Conservation (phyloP, 1,139 yeast species). For the Suhomyces coccinellae region DNA sequence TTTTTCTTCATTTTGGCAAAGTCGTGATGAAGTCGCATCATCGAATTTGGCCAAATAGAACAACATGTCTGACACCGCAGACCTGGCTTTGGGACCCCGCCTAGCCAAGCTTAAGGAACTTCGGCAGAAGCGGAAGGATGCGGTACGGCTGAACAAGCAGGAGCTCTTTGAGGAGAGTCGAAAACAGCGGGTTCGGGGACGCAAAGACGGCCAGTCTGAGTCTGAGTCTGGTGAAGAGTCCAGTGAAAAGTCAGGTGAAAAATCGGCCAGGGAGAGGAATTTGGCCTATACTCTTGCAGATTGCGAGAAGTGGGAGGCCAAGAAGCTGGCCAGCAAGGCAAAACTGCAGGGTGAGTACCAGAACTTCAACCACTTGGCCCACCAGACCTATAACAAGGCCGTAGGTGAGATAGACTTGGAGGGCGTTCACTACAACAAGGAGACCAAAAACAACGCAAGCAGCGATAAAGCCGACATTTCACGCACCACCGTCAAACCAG, state of each 20-base stretch:
- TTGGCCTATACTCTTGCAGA: conserved; percentile 70
- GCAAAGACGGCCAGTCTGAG: conserved; percentile 8
- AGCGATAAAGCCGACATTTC: background rate
- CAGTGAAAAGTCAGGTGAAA: conserved; percentile 17
- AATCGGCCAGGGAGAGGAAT: conserved; percentile 43
- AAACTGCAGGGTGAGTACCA: conserved; percentile 25
- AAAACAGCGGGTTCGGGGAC: conserved; percentile 12
- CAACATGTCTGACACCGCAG: background rate
- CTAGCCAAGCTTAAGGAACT: conserved; percentile 17
- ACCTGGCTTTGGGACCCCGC: conserved; percentile 5
- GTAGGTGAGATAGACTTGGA: conserved; percentile 42
- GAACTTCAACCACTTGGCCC: conserved; percentile 55
- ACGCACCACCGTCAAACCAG: background rate
- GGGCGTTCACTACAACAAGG: conserved; percentile 42
- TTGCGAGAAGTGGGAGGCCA: conserved; percentile 63
- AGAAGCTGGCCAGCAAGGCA: conserved; percentile 20
- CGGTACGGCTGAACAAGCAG: conserved; percentile 22
- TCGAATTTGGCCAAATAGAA: background rate
- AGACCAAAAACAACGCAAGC: conserved; percentile 13
- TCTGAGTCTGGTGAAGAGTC: background rate
- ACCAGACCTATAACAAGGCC: conserved; percentile 52
- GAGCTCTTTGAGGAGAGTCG: conserved; percentile 21
- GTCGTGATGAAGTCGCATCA: background rate
- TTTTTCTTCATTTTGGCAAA: background rate
- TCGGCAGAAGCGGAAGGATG: conserved; percentile 19